Percentiles rank a stretch among this genome's conserved stretches.
These are phyloP conservation scores for Phytopythium vexans DNA, from an alignment of 352 stramenopile species.

Conservation along the genomic window DNA sequence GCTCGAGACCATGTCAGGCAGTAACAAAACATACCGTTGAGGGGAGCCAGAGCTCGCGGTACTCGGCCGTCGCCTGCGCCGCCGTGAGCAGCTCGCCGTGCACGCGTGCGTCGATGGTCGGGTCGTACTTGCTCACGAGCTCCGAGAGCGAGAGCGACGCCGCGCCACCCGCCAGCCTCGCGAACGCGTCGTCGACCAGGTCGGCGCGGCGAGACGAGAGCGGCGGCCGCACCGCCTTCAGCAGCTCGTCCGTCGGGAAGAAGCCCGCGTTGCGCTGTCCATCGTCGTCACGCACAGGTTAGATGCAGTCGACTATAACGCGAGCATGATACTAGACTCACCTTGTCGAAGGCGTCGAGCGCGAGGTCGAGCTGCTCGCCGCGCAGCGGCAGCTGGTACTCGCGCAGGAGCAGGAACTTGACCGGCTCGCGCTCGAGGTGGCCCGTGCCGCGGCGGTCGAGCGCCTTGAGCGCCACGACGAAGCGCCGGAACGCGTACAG, in stretches of 20 bases:
- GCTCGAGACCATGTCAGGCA: background rate
- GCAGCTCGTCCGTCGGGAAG: slow-evolving; percentile 42
- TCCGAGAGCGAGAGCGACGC: slow-evolving; percentile 41
- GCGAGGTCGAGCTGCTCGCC: slow-evolving; percentile 76
- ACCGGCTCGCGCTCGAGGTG: slow-evolving; percentile 63
- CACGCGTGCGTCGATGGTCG: slow-evolving; percentile 58
- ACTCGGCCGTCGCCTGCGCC: slow-evolving; percentile 34
- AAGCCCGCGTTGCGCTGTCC: slow-evolving; percentile 49
- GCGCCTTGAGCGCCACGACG: slow-evolving; percentile 31
- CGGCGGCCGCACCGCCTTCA: slow-evolving; percentile 37
- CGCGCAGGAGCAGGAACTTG: slow-evolving; percentile 58
- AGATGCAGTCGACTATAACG: background rate
- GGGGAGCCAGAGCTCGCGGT: slow-evolving; percentile 39
- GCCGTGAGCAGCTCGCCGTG: slow-evolving; percentile 27
- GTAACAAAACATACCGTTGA: slow-evolving; percentile 1
- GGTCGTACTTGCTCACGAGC: slow-evolving; percentile 49
- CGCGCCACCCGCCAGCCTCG: slow-evolving; percentile 30
- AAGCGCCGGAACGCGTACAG: slow-evolving; percentile 63
- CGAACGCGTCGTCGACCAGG: slow-evolving; percentile 41
- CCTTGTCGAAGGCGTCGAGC: slow-evolving; percentile 69
- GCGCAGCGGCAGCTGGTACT: slow-evolving; percentile 48
- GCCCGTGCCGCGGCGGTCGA: slow-evolving; percentile 44
- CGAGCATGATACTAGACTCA: slow-evolving; percentile 2
- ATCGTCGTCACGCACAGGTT: no score
- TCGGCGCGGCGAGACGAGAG: slow-evolving; percentile 27